Evolutionary conservation across 2,329 filamentous ascomycete species (phyloP).

Genomic region (Penicillium sp.): DNA sequence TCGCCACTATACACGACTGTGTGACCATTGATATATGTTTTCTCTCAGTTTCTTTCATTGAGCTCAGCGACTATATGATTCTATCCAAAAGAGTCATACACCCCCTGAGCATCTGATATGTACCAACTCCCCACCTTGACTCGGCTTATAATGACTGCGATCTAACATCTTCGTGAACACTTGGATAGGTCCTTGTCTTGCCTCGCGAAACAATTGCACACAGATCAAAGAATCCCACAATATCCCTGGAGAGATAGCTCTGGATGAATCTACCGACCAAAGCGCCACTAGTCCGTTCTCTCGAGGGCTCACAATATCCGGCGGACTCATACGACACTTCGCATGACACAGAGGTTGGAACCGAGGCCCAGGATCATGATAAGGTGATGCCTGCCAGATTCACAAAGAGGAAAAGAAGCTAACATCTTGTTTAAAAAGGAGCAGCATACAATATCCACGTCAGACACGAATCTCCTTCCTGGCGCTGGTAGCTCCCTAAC

Average conservation of each 20-base stretch:
- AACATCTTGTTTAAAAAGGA: background rate
- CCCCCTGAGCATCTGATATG: background rate
- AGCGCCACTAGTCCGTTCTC: background rate
- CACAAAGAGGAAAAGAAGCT: background rate
- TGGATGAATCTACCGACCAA: slow-evolving; percentile 1
- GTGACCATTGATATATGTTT: background rate
- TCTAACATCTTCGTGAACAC: background rate
- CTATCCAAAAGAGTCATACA: background rate
- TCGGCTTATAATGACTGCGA: background rate
- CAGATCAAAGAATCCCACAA: background rate
- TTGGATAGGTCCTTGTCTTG: slow-evolving; percentile 1
- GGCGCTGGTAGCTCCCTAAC: slow-evolving; percentile 21
- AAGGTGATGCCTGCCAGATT: background rate
- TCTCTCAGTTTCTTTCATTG: background rate
- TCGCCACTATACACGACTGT: background rate
- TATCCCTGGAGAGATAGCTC: background rate
- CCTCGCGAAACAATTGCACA: background rate
- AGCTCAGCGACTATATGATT: background rate
- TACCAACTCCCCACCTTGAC: background rate
- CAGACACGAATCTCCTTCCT: background rate
- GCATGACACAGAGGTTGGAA: background rate
- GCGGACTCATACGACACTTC: background rate
- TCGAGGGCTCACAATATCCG: background rate
- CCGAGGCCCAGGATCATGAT: background rate
- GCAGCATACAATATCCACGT: background rate